phyloP scores from a whole-genome alignment of 208 protist species.

The Phytomonas francai region DNA sequence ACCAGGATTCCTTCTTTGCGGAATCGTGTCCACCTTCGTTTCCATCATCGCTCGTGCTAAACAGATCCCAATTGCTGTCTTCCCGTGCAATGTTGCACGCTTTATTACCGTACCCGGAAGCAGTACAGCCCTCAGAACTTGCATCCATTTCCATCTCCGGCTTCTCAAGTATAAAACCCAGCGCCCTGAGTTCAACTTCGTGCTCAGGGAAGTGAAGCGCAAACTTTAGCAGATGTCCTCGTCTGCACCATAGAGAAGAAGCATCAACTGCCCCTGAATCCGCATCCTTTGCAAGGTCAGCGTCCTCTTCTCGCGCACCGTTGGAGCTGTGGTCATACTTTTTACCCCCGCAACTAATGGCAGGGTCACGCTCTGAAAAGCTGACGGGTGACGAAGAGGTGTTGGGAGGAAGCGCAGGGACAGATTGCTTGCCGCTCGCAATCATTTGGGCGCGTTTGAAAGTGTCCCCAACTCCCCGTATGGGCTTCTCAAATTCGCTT shows the following conservation, averaged over 20 bases:
- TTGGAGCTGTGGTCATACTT: slow-evolving; percentile 12
- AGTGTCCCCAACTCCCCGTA: too few relatives aligned
- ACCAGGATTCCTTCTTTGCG: neutral
- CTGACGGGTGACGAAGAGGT: too few relatives aligned
- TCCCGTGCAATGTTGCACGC: neutral
- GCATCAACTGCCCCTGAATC: neutral
- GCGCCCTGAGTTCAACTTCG: slow-evolving; percentile 23
- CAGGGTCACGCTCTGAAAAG: too few relatives aligned
- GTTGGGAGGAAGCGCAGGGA: too few relatives aligned
- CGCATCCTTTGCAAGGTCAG: neutral
- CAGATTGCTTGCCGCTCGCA: too few relatives aligned
- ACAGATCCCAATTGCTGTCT: neutral
- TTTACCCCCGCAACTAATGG: too few relatives aligned
- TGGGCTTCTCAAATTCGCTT: too few relatives aligned
- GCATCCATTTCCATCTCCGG: neutral
- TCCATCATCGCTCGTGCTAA: neutral
- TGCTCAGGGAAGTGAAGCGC: slow-evolving; percentile 43
- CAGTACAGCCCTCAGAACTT: neutral
- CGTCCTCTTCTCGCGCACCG: slow-evolving; percentile 3
- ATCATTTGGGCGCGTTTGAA: too few relatives aligned
- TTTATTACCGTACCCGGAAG: too few relatives aligned
- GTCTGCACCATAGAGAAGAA: slow-evolving; percentile 25
- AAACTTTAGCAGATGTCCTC: slow-evolving; percentile 24
- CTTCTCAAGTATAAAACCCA: slow-evolving; percentile 35
- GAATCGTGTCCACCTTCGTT: neutral